Conservation (phyloP, 2,329 filamentous ascomycete species). For the Leptodontidium sp. region DNA sequence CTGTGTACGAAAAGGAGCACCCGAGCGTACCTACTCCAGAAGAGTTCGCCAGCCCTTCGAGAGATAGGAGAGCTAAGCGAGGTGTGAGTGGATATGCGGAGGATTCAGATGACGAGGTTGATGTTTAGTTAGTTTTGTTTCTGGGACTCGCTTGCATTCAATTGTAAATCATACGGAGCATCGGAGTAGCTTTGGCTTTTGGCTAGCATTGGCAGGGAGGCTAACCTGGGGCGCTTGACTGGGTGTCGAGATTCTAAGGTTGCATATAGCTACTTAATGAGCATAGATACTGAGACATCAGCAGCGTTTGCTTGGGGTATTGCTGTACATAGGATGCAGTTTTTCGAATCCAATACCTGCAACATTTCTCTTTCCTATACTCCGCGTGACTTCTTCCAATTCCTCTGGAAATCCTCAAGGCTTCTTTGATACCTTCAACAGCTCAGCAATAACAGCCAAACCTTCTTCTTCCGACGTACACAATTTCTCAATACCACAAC, state of each 20-base stretch:
- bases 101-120: conserved; percentile 41
- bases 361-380: background rate
- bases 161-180: conserved; percentile 25
- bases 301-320: background rate
- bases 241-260: background rate
- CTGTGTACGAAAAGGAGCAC: conserved; percentile 61
- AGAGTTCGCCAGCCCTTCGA: conserved; percentile 43
- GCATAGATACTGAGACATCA: background rate
- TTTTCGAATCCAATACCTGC: background rate
- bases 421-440: conserved; percentile 24
- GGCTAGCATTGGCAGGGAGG: conserved; percentile 16
- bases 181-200: conserved; percentile 20
- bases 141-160: conserved; percentile 7
- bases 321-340: background rate
- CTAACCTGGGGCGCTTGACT: conserved; percentile 4
- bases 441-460: conserved; percentile 28
- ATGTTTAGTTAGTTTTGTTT: conserved; percentile 31
- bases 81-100: conserved; percentile 46
- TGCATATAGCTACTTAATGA: conserved; percentile 21
- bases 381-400: background rate
- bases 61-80: conserved; percentile 47
- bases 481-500: conserved; percentile 36
- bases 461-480: conserved; percentile 38
- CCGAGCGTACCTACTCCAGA: conserved; percentile 52
- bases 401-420: background rate